Evolutionary conservation across 2,329 filamentous ascomycete genomes (phyloP).

Genomic region (Colletotrichum siamense): DNA sequence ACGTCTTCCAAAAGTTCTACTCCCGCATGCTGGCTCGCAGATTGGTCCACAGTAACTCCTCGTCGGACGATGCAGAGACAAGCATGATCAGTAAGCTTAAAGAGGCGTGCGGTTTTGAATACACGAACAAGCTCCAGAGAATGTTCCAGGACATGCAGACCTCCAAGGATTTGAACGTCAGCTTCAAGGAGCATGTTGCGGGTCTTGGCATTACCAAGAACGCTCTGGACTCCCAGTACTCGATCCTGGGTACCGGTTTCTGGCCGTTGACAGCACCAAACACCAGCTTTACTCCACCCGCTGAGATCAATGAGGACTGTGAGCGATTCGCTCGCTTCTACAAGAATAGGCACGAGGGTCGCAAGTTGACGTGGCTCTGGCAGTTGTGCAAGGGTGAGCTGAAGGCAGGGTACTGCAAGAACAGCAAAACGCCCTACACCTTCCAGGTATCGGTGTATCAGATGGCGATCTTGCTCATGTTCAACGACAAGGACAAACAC

Average conservation of each 20-base stretch:
- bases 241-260: constrained; percentile 94
- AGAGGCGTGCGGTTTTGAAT: constrained; percentile 97
- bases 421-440: constrained; percentile 88
- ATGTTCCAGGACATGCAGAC: constrained; percentile 99
- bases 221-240: constrained; percentile 84
- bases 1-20: constrained; percentile 99
- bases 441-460: constrained; percentile 98
- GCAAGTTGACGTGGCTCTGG: constrained; percentile 98
- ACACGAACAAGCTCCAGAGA: constrained; percentile 98
- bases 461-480: constrained; percentile 93
- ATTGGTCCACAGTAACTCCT: constrained; percentile 92
- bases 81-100: constrained; percentile 99
- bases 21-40: constrained; percentile 95
- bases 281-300: constrained; percentile 87
- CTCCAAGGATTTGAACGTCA: constrained; percentile 92
- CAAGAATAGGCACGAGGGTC: constrained; percentile 93
- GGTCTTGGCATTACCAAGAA: constrained; percentile 72
- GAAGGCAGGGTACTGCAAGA: constrained; percentile 90
- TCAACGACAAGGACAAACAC: constrained; percentile 88
- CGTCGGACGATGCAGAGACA: constrained; percentile 95
- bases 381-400: constrained; percentile 97
- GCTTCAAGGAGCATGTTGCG: constrained; percentile 80
- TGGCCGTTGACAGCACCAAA: constrained; percentile 91
- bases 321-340: constrained; percentile 93
- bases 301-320: constrained; percentile 84